A percentile compares a stretch with the other conserved stretches of the same genome.
phyloP scores from a whole-genome alignment of 176 grass and related monocot genomes.

The Dactylis glomerata region DNA sequence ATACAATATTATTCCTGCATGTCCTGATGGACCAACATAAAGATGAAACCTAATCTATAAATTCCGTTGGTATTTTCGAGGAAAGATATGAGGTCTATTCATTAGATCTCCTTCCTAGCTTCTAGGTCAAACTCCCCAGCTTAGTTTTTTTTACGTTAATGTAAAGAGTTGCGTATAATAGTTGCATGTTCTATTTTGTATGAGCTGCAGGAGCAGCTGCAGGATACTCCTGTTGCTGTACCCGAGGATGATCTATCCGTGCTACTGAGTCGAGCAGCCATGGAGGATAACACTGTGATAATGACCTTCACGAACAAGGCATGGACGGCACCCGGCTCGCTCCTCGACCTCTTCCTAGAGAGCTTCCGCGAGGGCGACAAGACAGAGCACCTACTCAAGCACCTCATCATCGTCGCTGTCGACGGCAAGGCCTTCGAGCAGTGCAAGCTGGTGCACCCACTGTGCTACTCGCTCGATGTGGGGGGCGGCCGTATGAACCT shows the following conservation, averaged over 20 bases:
- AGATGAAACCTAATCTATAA: no score
- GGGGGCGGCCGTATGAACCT: constrained; percentile 21
- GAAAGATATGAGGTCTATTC: no score
- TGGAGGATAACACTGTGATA: constrained; percentile 44
- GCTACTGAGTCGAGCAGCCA: constrained; percentile 28
- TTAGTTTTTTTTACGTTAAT: no score
- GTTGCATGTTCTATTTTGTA: no score
- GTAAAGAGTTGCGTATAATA: no score
- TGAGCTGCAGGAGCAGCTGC: background rate
- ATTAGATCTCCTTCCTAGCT: no score
- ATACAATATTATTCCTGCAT: no score
- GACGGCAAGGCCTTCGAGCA: constrained; percentile 40
- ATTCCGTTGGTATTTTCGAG: no score
- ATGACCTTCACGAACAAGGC: constrained; percentile 43
- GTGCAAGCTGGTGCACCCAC: constrained; percentile 33
- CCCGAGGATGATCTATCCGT: background rate
- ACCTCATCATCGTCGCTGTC: constrained; percentile 48
- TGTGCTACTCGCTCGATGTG: constrained; percentile 38
- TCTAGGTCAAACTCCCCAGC: no score
- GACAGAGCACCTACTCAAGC: constrained; percentile 31
- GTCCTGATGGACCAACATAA: no score
- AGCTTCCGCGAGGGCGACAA: constrained; percentile 44
- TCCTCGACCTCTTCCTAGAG: constrained; percentile 56
- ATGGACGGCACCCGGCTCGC: constrained; percentile 26
- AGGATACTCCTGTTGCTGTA: background rate